These are phyloP conservation scores for Diphasiastrum complanatum DNA, from an alignment of 83 land plant genomes.

Conservation along the genomic window DNA sequence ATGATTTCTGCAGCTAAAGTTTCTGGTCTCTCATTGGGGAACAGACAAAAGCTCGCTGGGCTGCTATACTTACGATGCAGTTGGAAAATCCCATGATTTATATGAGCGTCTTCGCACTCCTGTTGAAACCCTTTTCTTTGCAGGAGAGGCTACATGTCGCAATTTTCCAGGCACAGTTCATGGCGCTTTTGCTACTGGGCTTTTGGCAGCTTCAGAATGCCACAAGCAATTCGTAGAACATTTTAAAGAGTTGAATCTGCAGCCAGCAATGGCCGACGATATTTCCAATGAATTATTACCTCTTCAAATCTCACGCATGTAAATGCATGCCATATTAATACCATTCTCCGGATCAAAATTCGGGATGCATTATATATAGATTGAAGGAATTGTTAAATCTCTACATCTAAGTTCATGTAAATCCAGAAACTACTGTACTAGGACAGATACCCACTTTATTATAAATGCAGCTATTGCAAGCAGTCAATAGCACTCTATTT, in stretches of 20 bases:
- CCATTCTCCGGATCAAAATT: no score
- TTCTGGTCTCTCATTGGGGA: slow-evolving; percentile 20
- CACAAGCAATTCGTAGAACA: background rate
- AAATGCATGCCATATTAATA: no score
- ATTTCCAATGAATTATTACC: background rate
- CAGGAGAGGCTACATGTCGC: slow-evolving; percentile 8
- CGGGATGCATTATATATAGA: no score
- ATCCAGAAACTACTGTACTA: no score
- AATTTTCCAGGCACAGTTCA: slow-evolving; percentile 23
- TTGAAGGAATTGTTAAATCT: no score
- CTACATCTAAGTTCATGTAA: no score
- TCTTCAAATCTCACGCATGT: background rate
- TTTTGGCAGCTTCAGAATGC: slow-evolving; percentile 15
- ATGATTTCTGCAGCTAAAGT: slow-evolving; percentile 11
- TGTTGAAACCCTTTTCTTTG: slow-evolving; percentile 7
- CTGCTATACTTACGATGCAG: slow-evolving; percentile 22
- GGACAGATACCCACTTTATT: no score
- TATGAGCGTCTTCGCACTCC: slow-evolving; percentile 13
- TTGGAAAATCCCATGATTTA: slow-evolving; percentile 11
- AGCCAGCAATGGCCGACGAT: slow-evolving; percentile 18
- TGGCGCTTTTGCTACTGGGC: slow-evolving; percentile 20
- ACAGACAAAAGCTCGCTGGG: slow-evolving; percentile 17
- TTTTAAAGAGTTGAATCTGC: slow-evolving; percentile 4
- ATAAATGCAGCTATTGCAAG: no score
- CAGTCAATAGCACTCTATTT: no score